Percentiles rank a stretch among this genome's conserved stretches.
These are phyloP conservation scores for Lasiosphaeria miniovina DNA, from an alignment of 495 filamentous ascomycete genomes.

Conservation along the genomic window DNA sequence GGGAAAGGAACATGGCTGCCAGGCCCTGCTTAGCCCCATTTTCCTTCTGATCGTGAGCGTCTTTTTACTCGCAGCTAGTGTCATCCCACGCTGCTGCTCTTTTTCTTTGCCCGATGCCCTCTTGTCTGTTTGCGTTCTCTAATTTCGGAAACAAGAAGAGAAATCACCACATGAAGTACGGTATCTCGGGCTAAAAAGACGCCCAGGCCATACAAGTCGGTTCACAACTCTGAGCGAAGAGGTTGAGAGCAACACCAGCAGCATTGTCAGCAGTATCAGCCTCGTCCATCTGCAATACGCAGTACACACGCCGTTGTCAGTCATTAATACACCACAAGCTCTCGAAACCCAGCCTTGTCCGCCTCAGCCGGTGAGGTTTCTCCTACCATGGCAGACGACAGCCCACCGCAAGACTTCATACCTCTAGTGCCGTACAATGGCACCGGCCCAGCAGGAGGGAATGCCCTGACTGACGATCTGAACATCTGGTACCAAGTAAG, in stretches of 20 bases:
- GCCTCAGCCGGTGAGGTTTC: constrained; percentile 5
- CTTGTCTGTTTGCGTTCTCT: background rate
- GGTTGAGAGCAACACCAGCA: no score
- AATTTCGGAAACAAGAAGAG: background rate
- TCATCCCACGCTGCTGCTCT: constrained; percentile 3
- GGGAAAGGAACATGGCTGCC: background rate
- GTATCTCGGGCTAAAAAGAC: no score
- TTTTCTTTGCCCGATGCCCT: constrained; percentile 1
- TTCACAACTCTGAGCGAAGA: background rate
- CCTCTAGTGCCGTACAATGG: constrained; percentile 65
- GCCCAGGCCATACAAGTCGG: no score
- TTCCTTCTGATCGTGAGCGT: background rate
- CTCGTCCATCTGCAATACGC: no score
- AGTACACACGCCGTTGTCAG: no score
- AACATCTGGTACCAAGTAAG: constrained; percentile 82
- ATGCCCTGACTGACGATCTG: constrained; percentile 67
- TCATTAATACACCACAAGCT: background rate
- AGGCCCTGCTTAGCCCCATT: background rate
- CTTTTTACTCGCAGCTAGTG: background rate
- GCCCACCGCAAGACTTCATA: constrained; percentile 47
- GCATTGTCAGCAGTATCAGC: no score
- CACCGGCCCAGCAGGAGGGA: constrained; percentile 62
- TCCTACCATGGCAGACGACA: constrained; percentile 33
- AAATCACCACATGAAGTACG: background rate
- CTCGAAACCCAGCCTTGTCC: background rate